Percentiles rank a stretch among this genome's conserved stretches.
These are phyloP conservation scores for Hypoxylon fragiforme DNA, from an alignment of 495 filamentous ascomycete genomes.

Conservation along the genomic window DNA sequence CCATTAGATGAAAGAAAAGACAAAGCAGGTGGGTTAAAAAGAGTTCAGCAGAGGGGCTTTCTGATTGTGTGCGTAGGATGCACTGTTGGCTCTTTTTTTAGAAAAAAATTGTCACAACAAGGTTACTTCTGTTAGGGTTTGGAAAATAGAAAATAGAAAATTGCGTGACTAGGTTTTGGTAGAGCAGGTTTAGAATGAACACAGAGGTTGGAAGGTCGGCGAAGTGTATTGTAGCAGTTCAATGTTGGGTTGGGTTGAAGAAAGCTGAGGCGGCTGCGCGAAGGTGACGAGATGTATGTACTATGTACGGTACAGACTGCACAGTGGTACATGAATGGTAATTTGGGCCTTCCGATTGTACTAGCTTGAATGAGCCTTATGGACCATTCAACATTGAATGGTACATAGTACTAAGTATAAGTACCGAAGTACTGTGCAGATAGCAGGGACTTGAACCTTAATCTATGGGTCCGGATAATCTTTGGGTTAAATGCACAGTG, in stretches of 20 bases:
- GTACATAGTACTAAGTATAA: constrained; percentile 4
- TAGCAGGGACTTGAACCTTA: constrained; percentile 3
- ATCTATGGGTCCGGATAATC: constrained; percentile 24
- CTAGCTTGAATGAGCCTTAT: no score
- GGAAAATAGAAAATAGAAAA: no score
- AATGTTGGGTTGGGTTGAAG: constrained; percentile 22
- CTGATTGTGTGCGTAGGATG: not conserved
- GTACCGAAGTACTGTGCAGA: constrained; percentile 5
- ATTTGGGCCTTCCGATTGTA: no score
- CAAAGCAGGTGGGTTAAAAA: not conserved
- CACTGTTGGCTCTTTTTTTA: not conserved
- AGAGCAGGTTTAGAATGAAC: not conserved
- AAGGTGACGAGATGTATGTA: constrained; percentile 29
- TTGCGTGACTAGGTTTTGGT: no score
- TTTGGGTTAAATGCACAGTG: no score
- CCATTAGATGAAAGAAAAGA: constrained; percentile 26
- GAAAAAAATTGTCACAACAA: constrained; percentile 1
- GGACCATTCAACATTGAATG: no score
- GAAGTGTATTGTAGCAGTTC: not conserved
- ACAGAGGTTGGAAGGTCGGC: constrained; percentile 6
- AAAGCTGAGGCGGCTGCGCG: constrained; percentile 22
- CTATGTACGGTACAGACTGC: constrained; percentile 16
- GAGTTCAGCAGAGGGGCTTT: not conserved
- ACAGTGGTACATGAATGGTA: not conserved
- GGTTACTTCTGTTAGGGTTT: no score